Conservation (phyloP, 257 asterid species). For the Solanum chiquidenum region DNA sequence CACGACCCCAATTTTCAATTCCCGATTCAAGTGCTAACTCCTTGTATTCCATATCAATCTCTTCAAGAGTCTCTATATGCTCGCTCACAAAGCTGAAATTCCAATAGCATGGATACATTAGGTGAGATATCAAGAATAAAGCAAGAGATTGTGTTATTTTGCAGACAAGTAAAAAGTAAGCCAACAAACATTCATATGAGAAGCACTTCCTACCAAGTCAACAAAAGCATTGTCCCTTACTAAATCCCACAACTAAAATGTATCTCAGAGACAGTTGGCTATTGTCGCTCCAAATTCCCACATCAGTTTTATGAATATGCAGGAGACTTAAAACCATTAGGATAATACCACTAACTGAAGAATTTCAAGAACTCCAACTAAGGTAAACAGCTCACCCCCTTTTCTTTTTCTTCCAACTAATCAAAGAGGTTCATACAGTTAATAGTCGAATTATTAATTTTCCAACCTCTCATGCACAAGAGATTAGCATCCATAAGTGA, state of each 20-base stretch:
- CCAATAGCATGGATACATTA: background rate
- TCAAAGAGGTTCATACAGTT: background rate
- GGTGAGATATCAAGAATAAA: background rate
- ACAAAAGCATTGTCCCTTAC: background rate
- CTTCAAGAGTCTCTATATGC: slow-evolving; percentile 98
- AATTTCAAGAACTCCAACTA: background rate
- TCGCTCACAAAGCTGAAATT: slow-evolving; percentile 87
- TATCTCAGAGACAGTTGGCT: background rate
- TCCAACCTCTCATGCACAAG: background rate
- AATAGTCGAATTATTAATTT: background rate
- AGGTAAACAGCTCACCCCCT: background rate
- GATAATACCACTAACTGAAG: background rate
- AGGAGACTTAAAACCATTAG: background rate
- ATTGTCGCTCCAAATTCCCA: background rate
- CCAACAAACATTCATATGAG: background rate
- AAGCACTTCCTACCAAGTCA: background rate
- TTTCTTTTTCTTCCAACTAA: background rate
- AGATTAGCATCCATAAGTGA: background rate
- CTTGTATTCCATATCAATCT: slow-evolving; percentile 91
- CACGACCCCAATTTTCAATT: slow-evolving; percentile 88
- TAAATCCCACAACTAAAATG: background rate
- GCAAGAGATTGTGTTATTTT: background rate
- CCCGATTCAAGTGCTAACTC: slow-evolving; percentile 86
- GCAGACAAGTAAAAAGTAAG: background rate
- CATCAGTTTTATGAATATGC: background rate